phyloP scores from a whole-genome alignment of 441 rosid genomes.

The Corymbia citriodora region DNA sequence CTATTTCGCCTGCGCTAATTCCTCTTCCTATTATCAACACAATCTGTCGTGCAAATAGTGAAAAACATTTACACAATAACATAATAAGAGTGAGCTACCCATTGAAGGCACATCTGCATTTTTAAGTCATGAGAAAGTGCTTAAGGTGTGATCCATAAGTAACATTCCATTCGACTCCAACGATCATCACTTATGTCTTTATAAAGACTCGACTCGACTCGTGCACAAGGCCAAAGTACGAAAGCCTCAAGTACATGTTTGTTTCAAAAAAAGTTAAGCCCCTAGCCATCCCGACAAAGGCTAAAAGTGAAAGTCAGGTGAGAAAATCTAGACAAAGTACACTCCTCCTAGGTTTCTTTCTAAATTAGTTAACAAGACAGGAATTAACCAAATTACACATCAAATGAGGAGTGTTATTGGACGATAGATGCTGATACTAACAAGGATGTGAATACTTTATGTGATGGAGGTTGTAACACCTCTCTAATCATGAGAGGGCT shows the following conservation, averaged over 20 bases:
- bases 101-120: neutral
- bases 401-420: neutral
- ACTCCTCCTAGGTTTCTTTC: neutral
- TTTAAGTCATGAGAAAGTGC: neutral
- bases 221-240: neutral
- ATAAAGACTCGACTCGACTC: neutral
- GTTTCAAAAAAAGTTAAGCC: neutral
- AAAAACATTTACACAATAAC: neutral
- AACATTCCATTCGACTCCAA: neutral
- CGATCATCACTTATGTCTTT: neutral
- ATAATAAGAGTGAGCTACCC: neutral
- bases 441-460: neutral
- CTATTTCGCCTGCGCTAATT: neutral
- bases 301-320: neutral
- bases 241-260: neutral
- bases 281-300: neutral
- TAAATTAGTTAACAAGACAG: neutral
- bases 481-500: neutral
- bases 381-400: rapidly evolving
- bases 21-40: constrained; percentile 1
- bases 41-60: neutral
- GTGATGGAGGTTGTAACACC: neutral
- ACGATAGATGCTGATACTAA: neutral
- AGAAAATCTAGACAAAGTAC: neutral
- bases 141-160: neutral